Conservation (phyloP, 768 basidiomycete genomes). For the Hypsizygus marmoreus region DNA sequence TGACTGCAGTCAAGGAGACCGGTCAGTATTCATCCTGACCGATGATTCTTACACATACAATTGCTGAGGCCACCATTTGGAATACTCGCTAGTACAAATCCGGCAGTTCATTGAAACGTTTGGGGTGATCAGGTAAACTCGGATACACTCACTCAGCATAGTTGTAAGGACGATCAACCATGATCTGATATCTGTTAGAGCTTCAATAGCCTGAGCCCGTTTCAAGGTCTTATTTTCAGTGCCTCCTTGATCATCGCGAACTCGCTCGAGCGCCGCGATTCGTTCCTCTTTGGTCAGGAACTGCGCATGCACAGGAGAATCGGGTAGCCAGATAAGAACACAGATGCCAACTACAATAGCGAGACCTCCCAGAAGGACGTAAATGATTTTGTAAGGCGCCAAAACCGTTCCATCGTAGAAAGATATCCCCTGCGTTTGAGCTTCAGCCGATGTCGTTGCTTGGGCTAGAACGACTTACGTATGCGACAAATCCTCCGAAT, state of each 20-base stretch:
- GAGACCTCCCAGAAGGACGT: conserved; percentile 58
- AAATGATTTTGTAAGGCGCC: conserved; percentile 64
- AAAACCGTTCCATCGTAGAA: conserved; percentile 49
- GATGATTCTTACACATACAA: conserved; percentile 39
- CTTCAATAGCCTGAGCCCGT: conserved; percentile 58
- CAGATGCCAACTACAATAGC: conserved; percentile 59
- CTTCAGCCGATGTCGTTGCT: not conserved
- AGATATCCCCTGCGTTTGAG: conserved; percentile 49
- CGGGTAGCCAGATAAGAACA: conserved; percentile 63
- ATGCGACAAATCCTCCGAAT: conserved; percentile 67
- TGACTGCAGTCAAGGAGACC: conserved; percentile 41
- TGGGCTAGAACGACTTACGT: conserved; percentile 35
- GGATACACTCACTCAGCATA: conserved; percentile 57
- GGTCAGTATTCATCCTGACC: not conserved
- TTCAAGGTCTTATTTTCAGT: conserved; percentile 63
- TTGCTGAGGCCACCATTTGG: conserved; percentile 67
- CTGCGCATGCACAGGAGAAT: conserved; percentile 62
- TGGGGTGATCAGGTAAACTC: not conserved
- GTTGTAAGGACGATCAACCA: conserved; percentile 66
- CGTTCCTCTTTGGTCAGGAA: conserved; percentile 61
- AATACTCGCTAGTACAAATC: conserved; percentile 50
- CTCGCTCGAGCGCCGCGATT: conserved; percentile 63
- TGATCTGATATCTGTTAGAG: conserved; percentile 56
- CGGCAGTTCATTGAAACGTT: conserved; percentile 7
- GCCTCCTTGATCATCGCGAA: conserved; percentile 67